Percentiles rank a stretch among this genome's conserved stretches.
These are phyloP conservation scores for Myriangium duriaei DNA, from an alignment of 2,329 filamentous ascomycete species.

Conservation along the genomic window DNA sequence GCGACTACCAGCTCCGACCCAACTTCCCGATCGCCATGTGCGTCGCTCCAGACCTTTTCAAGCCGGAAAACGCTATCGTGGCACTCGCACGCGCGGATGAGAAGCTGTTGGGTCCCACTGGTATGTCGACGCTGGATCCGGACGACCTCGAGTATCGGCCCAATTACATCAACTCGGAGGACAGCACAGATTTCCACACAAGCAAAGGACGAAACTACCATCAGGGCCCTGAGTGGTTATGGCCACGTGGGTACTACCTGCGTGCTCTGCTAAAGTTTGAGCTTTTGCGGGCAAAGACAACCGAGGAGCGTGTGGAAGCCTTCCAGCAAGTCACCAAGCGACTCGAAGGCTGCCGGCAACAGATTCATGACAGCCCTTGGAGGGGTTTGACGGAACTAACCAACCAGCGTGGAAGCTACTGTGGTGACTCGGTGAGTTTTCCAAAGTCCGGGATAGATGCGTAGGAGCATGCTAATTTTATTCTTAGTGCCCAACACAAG, in stretches of 20 bases:
- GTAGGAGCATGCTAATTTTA: no score
- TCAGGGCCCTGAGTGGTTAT: slow-evolving; percentile 95
- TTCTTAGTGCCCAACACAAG: slow-evolving; percentile 83
- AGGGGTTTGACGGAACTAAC: slow-evolving; percentile 87
- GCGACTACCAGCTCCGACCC: slow-evolving; percentile 89
- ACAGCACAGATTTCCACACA: slow-evolving; percentile 80
- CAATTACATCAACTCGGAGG: slow-evolving; percentile 90
- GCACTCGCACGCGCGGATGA: slow-evolving; percentile 72
- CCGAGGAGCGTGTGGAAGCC: slow-evolving; percentile 64
- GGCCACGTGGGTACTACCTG: slow-evolving; percentile 93
- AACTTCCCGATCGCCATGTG: slow-evolving; percentile 96
- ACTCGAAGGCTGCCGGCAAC: slow-evolving; percentile 70
- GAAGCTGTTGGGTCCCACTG: slow-evolving; percentile 69
- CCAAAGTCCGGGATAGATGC: no score
- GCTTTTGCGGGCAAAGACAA: slow-evolving; percentile 54
- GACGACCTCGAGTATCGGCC: slow-evolving; percentile 85
- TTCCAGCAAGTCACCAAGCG: slow-evolving; percentile 90
- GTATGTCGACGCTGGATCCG: slow-evolving; percentile 93
- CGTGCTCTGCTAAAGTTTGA: slow-evolving; percentile 87
- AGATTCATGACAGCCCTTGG: slow-evolving; percentile 71
- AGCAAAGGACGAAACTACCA: slow-evolving; percentile 96
- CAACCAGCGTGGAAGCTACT: slow-evolving; percentile 74
- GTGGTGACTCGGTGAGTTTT: slow-evolving; percentile 68
- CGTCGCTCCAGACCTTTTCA: slow-evolving; percentile 80
- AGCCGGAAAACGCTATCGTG: slow-evolving; percentile 60